These are phyloP conservation scores for Colletotrichum spaethianum DNA, from an alignment of 2,329 filamentous ascomycete species.

Conservation along the genomic window DNA sequence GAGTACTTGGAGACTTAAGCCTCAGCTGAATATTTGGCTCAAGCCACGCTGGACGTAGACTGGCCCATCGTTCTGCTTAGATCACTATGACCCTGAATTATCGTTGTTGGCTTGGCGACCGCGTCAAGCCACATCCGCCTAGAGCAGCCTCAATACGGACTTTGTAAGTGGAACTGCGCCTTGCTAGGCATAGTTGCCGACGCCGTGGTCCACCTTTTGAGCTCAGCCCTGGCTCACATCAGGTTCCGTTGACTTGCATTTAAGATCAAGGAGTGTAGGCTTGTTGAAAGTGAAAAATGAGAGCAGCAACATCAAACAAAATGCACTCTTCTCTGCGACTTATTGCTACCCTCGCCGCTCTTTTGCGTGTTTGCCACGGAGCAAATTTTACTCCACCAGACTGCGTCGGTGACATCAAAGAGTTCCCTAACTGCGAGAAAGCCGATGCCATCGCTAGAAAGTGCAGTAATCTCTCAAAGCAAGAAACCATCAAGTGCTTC, in stretches of 20 bases:
- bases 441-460: background rate
- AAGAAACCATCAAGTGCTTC: constrained; percentile 16
- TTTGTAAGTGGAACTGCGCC: background rate
- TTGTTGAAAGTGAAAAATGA: too few species aligned
- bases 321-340: background rate
- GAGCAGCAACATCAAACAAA: background rate
- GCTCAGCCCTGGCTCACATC: too few species aligned
- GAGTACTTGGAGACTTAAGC: background rate
- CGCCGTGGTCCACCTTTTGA: background rate
- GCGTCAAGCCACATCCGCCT: background rate
- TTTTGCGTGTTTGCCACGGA: background rate
- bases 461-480: constrained; percentile 12
- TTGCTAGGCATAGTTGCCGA: background rate
- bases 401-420: constrained; percentile 1
- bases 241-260: background rate
- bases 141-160: background rate
- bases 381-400: background rate
- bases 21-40: background rate
- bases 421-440: constrained; percentile 13
- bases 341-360: background rate
- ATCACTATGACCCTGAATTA: too few species aligned
- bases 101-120: background rate
- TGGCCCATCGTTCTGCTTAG: too few species aligned
- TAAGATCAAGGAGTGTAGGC: background rate
- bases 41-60: background rate